Evolutionary conservation across 306 rosid species (phyloP), one percentile per base, ranked within the genome.

Genomic region (Fragaria nilgerrensis): DNA sequence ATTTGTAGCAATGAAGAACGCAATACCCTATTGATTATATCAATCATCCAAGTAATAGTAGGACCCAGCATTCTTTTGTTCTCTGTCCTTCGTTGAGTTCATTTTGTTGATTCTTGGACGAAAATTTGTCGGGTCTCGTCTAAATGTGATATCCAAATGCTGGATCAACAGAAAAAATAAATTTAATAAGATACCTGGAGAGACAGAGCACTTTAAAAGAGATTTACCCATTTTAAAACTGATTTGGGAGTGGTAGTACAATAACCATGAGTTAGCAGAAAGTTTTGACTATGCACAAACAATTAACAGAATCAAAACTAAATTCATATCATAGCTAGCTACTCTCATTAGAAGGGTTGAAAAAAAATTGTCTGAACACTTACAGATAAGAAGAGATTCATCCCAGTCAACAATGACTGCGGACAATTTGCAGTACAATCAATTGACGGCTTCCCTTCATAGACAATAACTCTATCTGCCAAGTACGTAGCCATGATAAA

Each of bases 341-440:
- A 39, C 11, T 53, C 66, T 14, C 64, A 50, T 6, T 58, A 4
- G 10, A 25, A 43, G 22, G 17, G 16, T 9, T 36, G 14, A 32
- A 75, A 19, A 13, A 17, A 52, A 39, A 0, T 37, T 63, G 77
- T n/a, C 41, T 25, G 36, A 63, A 64, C 43, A 68, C 98, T 92
- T 86, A 94, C 98, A 14, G 98, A 95, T 86, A 95, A 84, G 90
- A 95, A 95, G 87, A 95, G 96, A 74, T 95, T 95, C 98, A 95
- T 95, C 78, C 98, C 98, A 13, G 89, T 84, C 90, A 95, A 81
- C 92, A 95, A 80, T n/a, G 98, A 95, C 74, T 95, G 97, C 12
- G 98, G 98, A 70, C 85, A 69, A 74, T 95, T 92, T 63, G 98
- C 97, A 66, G 53, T 82, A 90, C 98, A 95, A 74, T 95, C 96